Percentiles rank a stretch among this genome's conserved stretches.
phyloP scores from a whole-genome alignment of 306 rosid genomes.

The Inga oerstediana region DNA sequence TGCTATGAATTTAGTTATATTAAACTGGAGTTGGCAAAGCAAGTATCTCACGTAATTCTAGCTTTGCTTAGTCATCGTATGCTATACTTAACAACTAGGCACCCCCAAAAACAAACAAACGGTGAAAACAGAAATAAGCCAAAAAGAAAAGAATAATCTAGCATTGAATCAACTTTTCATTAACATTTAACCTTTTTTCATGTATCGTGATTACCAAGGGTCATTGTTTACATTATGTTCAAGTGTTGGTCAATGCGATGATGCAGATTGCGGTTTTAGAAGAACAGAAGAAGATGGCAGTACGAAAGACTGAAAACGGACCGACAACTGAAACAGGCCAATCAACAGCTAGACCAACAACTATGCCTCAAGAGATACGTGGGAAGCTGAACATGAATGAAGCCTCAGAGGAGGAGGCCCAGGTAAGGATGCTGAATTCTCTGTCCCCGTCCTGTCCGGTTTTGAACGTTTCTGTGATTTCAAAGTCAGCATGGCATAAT shows the following conservation, averaged over 20 bases:
- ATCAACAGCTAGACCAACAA: slow-evolving; percentile 27
- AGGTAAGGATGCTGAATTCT: slow-evolving; percentile 38
- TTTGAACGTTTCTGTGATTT: slow-evolving; percentile 28
- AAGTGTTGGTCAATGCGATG: slow-evolving; percentile 23
- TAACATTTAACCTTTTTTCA: not conserved
- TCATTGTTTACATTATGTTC: slow-evolving; percentile 2
- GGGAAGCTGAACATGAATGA: slow-evolving; percentile 49
- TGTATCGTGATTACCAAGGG: not conserved
- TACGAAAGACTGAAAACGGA: slow-evolving; percentile 48
- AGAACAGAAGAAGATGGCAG: slow-evolving; percentile 63
- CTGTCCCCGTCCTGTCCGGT: slow-evolving; percentile 13
- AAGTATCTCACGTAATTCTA: slow-evolving; percentile 4
- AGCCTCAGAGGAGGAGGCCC: slow-evolving; percentile 51
- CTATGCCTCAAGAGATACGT: slow-evolving; percentile 35
- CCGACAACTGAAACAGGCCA: slow-evolving; percentile 38
- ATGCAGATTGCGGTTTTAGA: slow-evolving; percentile 82
- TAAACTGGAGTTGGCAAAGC: slow-evolving; percentile 14
- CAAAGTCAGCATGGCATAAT: slow-evolving; percentile 7
- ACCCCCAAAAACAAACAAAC: not conserved
- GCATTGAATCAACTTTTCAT: slow-evolving; percentile 16
- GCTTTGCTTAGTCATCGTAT: not conserved
- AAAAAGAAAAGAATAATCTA: not conserved
- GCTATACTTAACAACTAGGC: not conserved
- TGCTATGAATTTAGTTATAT: slow-evolving; percentile 6
- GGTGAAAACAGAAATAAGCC: not conserved